These are phyloP conservation scores for Rubroboletus satanas DNA, from an alignment of 768 basidiomycete genomes.

Conservation along the genomic window DNA sequence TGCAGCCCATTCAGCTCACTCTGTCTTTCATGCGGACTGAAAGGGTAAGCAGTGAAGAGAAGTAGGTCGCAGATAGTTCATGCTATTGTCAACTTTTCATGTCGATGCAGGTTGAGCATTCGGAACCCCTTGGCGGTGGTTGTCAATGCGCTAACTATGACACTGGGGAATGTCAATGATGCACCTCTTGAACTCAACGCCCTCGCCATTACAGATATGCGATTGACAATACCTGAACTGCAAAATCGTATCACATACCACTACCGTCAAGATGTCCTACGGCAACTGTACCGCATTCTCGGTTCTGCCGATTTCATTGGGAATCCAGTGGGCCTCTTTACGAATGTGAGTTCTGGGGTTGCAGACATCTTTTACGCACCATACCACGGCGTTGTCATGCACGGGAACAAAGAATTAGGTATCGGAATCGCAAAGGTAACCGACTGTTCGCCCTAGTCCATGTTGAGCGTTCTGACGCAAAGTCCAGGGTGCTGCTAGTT, in stretches of 20 bases:
- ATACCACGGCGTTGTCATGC: slow-evolving; percentile 94
- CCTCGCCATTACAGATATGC: slow-evolving; percentile 90
- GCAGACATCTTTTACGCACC: slow-evolving; percentile 99
- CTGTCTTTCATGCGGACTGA: slow-evolving; percentile 98
- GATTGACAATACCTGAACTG: slow-evolving; percentile 79
- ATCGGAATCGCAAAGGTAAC: slow-evolving; percentile 89
- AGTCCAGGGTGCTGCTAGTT: slow-evolving; percentile 89
- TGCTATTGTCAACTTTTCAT: slow-evolving; percentile 1
- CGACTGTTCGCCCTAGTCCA: neutral
- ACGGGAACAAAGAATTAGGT: slow-evolving; percentile 91
- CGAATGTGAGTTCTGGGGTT: slow-evolving; percentile 95
- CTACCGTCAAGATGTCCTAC: slow-evolving; percentile 88
- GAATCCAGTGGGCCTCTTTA: slow-evolving; percentile 96
- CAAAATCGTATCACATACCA: slow-evolving; percentile 84
- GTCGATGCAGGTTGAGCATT: slow-evolving; percentile 53
- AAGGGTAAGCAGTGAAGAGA: slow-evolving; percentile 86
- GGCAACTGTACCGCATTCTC: slow-evolving; percentile 92
- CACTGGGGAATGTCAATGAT: slow-evolving; percentile 94
- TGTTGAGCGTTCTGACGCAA: slow-evolving; percentile 11
- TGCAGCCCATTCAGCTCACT: slow-evolving; percentile 90
- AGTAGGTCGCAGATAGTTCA: slow-evolving; percentile 49
- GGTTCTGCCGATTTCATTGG: slow-evolving; percentile 98
- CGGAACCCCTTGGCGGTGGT: slow-evolving; percentile 92
- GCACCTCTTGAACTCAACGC: slow-evolving; percentile 94
- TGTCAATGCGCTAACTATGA: slow-evolving; percentile 93